These are phyloP conservation scores for Neophaeococcomyces aloes DNA, from an alignment of 2,329 filamentous ascomycete genomes.

Conservation along the genomic window DNA sequence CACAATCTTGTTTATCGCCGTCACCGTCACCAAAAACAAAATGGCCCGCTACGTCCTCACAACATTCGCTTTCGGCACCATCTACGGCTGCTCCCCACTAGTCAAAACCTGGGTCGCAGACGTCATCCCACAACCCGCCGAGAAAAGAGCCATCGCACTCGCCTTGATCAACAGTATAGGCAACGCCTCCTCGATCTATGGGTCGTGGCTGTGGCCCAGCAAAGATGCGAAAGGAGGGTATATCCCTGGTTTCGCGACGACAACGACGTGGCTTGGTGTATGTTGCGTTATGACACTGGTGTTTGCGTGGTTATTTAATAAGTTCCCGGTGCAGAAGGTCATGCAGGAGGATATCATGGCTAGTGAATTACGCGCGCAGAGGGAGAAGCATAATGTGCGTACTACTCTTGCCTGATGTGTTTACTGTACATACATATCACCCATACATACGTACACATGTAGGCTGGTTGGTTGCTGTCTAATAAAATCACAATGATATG, in stretches of 20 bases:
- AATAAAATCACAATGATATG: too few relatives aligned
- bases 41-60: conserved; percentile 58
- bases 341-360: conserved; percentile 2
- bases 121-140: conserved; percentile 61
- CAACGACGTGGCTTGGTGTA: conserved; percentile 10
- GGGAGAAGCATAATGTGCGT: too few relatives aligned
- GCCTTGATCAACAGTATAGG: conserved; percentile 66
- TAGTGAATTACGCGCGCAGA: neutral
- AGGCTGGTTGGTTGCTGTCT: too few relatives aligned
- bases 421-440: too few relatives aligned
- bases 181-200: conserved; percentile 60
- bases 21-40: conserved; percentile 48
- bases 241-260: conserved; percentile 13
- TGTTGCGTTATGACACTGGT: neutral
- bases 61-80: conserved; percentile 32
- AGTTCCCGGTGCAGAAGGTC: neutral
- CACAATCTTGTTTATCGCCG: conserved; percentile 62
- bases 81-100: conserved; percentile 40
- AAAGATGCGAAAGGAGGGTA: conserved; percentile 29
- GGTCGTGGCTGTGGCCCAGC: conserved; percentile 53
- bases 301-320: conserved; percentile 6
- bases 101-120: conserved; percentile 65
- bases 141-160: conserved; percentile 60
- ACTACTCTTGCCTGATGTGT: too few relatives aligned
- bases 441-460: too few relatives aligned